Percentiles rank a stretch among this genome's conserved stretches.
Conservation (phyloP, 768 basidiomycete species). For the Mycena indigotica region DNA sequence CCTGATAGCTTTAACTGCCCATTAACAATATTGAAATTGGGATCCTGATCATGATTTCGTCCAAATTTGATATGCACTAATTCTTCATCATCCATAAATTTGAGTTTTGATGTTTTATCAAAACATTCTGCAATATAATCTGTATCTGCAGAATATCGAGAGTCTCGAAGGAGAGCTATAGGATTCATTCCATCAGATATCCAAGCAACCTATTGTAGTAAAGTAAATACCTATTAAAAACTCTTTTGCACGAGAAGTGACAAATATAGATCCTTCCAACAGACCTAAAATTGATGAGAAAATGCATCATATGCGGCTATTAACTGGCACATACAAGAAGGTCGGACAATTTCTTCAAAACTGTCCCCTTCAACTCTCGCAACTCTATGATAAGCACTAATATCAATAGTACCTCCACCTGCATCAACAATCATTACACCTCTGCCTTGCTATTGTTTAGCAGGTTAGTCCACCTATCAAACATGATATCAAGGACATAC, state of each 20-base stretch:
- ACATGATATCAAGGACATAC: constrained; percentile 21
- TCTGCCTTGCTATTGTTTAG: constrained; percentile 24
- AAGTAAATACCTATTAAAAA: constrained; percentile 39
- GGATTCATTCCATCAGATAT: background rate
- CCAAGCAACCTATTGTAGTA: background rate
- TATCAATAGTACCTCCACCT: constrained; percentile 63
- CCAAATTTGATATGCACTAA: constrained; percentile 53
- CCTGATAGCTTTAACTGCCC: constrained; percentile 49
- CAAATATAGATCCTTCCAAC: constrained; percentile 54
- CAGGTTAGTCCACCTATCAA: constrained; percentile 9
- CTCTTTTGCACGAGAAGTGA: constrained; percentile 44
- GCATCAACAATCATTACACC: constrained; percentile 61
- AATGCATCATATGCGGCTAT: background rate
- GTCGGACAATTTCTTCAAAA: constrained; percentile 52
- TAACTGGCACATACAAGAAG: constrained; percentile 38
- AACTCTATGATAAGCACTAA: constrained; percentile 54
- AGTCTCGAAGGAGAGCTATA: constrained; percentile 43
- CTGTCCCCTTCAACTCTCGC: constrained; percentile 26
- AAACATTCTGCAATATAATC: constrained; percentile 44
- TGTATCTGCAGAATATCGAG: constrained; percentile 44
- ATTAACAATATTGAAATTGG: constrained; percentile 40
- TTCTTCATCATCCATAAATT: constrained; percentile 42
- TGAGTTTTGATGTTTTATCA: constrained; percentile 49
- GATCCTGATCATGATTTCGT: constrained; percentile 43
- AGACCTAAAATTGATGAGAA: constrained; percentile 38